Evolutionary conservation across 2,329 filamentous ascomycete species (phyloP).

Genomic region (Ceratocystis destructans): DNA sequence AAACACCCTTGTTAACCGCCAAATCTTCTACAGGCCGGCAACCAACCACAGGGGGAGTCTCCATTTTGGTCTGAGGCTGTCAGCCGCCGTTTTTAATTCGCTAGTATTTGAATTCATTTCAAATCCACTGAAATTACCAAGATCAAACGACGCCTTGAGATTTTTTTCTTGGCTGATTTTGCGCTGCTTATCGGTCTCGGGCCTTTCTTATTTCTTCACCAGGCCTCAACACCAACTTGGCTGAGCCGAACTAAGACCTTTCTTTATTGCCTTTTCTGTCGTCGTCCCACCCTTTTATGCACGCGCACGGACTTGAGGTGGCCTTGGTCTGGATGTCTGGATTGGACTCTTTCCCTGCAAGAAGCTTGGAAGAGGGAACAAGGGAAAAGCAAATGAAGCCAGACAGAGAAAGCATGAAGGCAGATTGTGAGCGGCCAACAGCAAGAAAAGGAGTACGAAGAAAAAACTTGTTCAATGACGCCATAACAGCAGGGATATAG

Average conservation of each 20-base stretch:
- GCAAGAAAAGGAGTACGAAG: not conserved
- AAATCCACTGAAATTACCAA: too few species aligned
- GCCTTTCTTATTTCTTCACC: not conserved
- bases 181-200: not conserved
- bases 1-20: too few species aligned
- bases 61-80: not conserved
- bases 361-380: not conserved
- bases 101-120: not conserved
- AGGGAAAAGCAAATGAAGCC: not conserved
- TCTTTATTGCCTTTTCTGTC: not conserved
- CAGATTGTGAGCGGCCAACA: not conserved
- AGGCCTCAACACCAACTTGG: not conserved
- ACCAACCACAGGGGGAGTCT: not conserved
- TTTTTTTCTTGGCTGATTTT: not conserved
- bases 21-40: not conserved
- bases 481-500: constrained; percentile 7
- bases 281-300: not conserved
- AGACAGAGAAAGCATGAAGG: not conserved
- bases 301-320: not conserved
- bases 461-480: constrained; percentile 11
- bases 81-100: not conserved
- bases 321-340: not conserved
- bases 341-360: too few species aligned
- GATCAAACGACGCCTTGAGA: not conserved
- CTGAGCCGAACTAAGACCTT: not conserved